Conservation (phyloP, 495 filamentous ascomycete species). For the Penicillium paradoxum region DNA sequence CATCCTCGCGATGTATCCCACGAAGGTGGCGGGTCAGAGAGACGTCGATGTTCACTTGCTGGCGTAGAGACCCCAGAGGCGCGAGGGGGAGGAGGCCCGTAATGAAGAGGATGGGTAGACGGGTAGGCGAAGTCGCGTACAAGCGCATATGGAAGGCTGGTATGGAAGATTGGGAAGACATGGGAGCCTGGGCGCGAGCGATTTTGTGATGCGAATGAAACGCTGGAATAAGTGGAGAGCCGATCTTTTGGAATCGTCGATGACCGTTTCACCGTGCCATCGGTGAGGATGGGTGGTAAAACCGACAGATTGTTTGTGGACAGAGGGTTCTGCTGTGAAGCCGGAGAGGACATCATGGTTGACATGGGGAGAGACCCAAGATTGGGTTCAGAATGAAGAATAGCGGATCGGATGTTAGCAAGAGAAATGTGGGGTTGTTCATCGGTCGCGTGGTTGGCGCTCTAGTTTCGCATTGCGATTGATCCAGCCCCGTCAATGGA, state of each 20-base stretch:
- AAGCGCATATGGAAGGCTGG: conserved; percentile 79
- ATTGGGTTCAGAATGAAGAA: conserved; percentile 12
- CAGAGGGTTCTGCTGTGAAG: conserved; percentile 43
- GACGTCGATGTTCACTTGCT: conserved; percentile 68
- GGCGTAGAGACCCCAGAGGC: conserved; percentile 81
- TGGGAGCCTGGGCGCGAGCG: conserved; percentile 70
- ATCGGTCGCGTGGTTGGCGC: conserved; percentile 25
- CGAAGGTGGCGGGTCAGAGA: conserved; percentile 72
- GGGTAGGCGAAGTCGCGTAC: conserved; percentile 97
- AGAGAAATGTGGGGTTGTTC: conserved; percentile 20
- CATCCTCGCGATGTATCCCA: conserved; percentile 51
- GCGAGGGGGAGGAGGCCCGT: conserved; percentile 76
- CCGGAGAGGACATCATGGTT: conserved; percentile 57
- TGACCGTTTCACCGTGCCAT: conserved; percentile 39
- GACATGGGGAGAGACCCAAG: conserved; percentile 2
- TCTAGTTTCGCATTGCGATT: conserved; percentile 43
- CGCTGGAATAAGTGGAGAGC: conserved; percentile 62
- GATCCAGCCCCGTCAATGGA: conserved; percentile 1
- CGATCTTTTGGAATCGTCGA: conserved; percentile 70
- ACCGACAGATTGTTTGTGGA: conserved; percentile 37
- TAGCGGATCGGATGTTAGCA: conserved; percentile 19
- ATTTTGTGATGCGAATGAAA: conserved; percentile 50
- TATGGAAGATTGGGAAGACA: conserved; percentile 77
- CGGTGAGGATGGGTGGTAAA: conserved; percentile 39
- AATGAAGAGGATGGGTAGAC: conserved; percentile 76